Conservation (phyloP, 495 filamentous ascomycete genomes). For the Xylaria acuta region DNA sequence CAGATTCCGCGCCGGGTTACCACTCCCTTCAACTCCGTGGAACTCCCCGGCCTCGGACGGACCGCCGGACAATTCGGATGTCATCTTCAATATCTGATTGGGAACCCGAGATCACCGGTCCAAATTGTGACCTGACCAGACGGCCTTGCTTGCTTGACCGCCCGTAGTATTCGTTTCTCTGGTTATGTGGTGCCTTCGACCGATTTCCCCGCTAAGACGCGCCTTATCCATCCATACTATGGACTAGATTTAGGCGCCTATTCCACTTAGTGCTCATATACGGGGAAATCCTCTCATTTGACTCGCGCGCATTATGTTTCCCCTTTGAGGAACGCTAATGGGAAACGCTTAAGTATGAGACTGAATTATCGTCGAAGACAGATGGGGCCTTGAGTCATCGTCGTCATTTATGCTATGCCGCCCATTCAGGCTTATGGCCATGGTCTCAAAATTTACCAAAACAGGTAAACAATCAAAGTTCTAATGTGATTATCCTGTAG, state of each 20-base stretch:
- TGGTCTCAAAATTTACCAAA: background rate
- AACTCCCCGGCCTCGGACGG: background rate
- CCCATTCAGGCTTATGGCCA: background rate
- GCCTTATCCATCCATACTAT: background rate
- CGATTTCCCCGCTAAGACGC: background rate
- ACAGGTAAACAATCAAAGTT: background rate
- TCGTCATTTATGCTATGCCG: background rate
- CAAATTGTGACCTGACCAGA: background rate
- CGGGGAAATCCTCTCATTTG: background rate
- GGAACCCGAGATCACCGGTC: background rate
- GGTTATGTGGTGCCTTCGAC: background rate
- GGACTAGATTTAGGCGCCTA: too few relatives aligned
- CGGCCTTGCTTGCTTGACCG: background rate
- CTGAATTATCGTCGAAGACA: background rate
- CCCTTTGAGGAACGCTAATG: background rate
- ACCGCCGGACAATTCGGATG: background rate
- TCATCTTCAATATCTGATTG: background rate
- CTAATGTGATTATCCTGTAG: background rate
- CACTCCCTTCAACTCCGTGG: background rate
- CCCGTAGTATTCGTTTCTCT: background rate
- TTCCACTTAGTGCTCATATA: background rate
- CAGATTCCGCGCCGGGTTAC: background rate
- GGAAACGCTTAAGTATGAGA: too few relatives aligned
- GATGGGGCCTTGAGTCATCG: constrained; percentile 1
- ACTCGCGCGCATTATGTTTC: constrained; percentile 9